A percentile compares a stretch with the other conserved stretches of the same genome.
phyloP scores from a whole-genome alignment of 2,329 filamentous ascomycete species.

The Karstenula rhodostoma region DNA sequence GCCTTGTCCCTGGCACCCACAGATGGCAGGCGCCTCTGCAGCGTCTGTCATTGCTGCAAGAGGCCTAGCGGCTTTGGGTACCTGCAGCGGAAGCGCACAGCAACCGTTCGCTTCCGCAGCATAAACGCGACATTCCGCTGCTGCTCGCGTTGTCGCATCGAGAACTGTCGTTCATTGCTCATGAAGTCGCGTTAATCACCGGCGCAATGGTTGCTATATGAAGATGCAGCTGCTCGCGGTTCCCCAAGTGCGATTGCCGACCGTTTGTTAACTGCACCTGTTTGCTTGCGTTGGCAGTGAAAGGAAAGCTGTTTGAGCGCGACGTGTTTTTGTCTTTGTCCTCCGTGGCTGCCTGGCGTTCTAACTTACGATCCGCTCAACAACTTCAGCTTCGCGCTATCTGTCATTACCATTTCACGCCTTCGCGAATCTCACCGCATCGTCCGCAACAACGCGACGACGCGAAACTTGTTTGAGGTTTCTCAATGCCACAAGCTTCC shows the following conservation, averaged over 20 bases:
- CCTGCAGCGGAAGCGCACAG: background rate
- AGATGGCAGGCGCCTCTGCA: background rate
- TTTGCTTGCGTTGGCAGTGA: background rate
- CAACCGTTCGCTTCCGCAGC: background rate
- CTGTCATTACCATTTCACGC: background rate
- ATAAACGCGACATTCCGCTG: background rate
- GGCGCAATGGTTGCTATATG: background rate
- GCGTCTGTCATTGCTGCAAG: background rate
- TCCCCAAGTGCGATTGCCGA: background rate
- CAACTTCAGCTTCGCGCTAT: background rate
- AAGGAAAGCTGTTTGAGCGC: background rate
- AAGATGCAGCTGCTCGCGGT: background rate
- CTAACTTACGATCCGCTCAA: background rate
- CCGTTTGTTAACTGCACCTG: slow-evolving; percentile 3
- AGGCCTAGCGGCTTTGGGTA: background rate
- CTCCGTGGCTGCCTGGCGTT: background rate
- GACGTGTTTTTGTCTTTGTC: background rate
- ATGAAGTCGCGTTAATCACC: background rate
- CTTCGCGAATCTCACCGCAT: background rate
- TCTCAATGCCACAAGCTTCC: background rate
- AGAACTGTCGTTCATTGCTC: background rate
- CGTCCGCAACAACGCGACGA: background rate
- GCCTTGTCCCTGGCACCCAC: background rate
- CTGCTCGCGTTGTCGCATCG: background rate
- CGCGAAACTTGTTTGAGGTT: too few species aligned